These are phyloP conservation scores for Aspergillus sparsus DNA, from an alignment of 495 filamentous ascomycete genomes.

Conservation along the genomic window DNA sequence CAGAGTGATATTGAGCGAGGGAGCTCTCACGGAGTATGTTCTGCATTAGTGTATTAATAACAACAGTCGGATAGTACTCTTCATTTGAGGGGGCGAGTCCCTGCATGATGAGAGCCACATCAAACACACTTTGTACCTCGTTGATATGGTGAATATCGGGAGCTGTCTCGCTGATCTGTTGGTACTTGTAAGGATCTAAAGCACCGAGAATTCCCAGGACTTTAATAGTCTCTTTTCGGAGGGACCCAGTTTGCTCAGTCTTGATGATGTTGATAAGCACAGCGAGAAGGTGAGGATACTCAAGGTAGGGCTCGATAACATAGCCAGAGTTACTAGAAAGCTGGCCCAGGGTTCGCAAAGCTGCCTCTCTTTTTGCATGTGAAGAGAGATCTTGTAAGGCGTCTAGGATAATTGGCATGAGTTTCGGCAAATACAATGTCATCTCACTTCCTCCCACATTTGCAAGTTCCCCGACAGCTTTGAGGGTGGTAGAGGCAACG, in stretches of 20 bases:
- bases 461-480: constrained; percentile 88
- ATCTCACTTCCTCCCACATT: constrained; percentile 92
- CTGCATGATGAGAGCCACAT: constrained; percentile 97
- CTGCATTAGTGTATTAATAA: constrained; percentile 90
- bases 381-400: constrained; percentile 92
- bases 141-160: constrained; percentile 54
- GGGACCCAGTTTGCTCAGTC: constrained; percentile 76
- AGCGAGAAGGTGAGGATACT: constrained; percentile 89
- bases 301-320: constrained; percentile 93
- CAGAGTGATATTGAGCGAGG: constrained; percentile 82
- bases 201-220: constrained; percentile 95
- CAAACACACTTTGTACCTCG: constrained; percentile 69
- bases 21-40: constrained; percentile 86
- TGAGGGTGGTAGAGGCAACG: constrained; percentile 89
- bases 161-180: constrained; percentile 55
- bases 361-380: constrained; percentile 82
- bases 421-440: constrained; percentile 76
- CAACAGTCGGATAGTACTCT: constrained; percentile 97
- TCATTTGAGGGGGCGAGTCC: constrained; percentile 96
- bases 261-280: constrained; percentile 93
- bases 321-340: constrained; percentile 93
- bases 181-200: constrained; percentile 93
- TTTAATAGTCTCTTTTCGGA: constrained; percentile 93
- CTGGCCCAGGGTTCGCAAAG: constrained; percentile 86
- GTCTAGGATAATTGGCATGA: constrained; percentile 94